Evolutionary conservation across 129 eudicot genomes (phyloP).

Genomic region (Cynara cardunculus): DNA sequence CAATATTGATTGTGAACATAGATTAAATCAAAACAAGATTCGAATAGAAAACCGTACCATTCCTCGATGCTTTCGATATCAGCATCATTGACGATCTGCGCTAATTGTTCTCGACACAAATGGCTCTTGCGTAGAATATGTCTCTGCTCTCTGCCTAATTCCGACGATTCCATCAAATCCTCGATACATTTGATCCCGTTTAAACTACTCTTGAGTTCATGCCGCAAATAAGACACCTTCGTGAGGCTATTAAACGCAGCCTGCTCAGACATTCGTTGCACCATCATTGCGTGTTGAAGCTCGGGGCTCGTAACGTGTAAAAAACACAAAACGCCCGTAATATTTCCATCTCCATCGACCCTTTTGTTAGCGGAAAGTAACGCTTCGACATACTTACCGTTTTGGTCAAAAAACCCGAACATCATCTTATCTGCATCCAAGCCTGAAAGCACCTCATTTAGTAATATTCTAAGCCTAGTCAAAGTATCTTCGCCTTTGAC

Average conservation of each 20-base stretch:
- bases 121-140: constrained; percentile 46
- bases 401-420: constrained; percentile 60
- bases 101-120: constrained; percentile 67
- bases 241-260: constrained; percentile 63
- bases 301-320: constrained; percentile 79
- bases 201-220: constrained; percentile 53
- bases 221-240: constrained; percentile 57
- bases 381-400: constrained; percentile 60
- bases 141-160: constrained; percentile 49
- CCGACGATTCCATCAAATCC: constrained; percentile 49
- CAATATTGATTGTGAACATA: not conserved
- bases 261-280: constrained; percentile 58
- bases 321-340: constrained; percentile 79
- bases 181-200: constrained; percentile 58
- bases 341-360: constrained; percentile 51
- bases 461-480: constrained; percentile 58
- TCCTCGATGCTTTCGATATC: constrained; percentile 75
- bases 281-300: constrained; percentile 70
- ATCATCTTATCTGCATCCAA: constrained; percentile 56
- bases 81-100: constrained; percentile 54
- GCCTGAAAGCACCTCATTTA: constrained; percentile 55
- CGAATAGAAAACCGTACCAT: constrained; percentile 47
- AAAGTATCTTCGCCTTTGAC: constrained; percentile 76
- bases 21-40: not conserved
- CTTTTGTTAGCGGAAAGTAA: constrained; percentile 75